Conservation (phyloP, 176 grass and related monocot species). For the Aegilops speltoides region DNA sequence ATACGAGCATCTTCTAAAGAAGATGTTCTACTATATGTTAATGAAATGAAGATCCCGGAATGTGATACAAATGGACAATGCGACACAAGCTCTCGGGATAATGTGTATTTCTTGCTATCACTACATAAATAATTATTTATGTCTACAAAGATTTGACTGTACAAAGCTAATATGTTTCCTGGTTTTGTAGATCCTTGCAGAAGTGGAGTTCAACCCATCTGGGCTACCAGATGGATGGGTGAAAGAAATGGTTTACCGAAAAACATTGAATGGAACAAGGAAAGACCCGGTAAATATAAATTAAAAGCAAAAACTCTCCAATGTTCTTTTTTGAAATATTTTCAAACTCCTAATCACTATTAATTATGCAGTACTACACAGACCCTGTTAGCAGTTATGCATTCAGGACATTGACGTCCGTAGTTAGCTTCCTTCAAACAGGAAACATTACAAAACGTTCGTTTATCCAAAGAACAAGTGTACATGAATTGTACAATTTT, state of each 20-base stretch:
- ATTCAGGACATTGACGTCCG: conserved; percentile 36
- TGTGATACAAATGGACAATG: conserved; percentile 27
- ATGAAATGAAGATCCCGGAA: neutral
- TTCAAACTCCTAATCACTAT: neutral
- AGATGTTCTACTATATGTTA: conserved; percentile 36
- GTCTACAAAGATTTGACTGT: neutral
- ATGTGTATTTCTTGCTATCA: conserved; percentile 2
- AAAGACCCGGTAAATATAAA: conserved; percentile 41
- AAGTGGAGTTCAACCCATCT: conserved; percentile 38
- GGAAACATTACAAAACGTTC: conserved; percentile 30
- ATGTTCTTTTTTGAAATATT: neutral
- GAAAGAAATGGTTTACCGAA: conserved; percentile 34
- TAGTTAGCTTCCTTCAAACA: conserved; percentile 27
- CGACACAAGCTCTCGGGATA: neutral
- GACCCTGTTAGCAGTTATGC: conserved; percentile 37
- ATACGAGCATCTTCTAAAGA: conserved; percentile 23
- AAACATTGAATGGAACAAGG: conserved; percentile 26
- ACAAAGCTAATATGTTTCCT: neutral
- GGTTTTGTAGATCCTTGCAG: conserved; percentile 40
- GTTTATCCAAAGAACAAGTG: conserved; percentile 35
- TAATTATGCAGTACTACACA: conserved; percentile 41
- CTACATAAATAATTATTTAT: neutral
- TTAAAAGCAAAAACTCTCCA: neutral
- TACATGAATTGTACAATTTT: conserved; percentile 46
- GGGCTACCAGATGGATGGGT: conserved; percentile 37